These are phyloP conservation scores for Taxawa tesnikishii DNA, from an alignment of 2,329 filamentous ascomycete genomes.

Conservation along the genomic window DNA sequence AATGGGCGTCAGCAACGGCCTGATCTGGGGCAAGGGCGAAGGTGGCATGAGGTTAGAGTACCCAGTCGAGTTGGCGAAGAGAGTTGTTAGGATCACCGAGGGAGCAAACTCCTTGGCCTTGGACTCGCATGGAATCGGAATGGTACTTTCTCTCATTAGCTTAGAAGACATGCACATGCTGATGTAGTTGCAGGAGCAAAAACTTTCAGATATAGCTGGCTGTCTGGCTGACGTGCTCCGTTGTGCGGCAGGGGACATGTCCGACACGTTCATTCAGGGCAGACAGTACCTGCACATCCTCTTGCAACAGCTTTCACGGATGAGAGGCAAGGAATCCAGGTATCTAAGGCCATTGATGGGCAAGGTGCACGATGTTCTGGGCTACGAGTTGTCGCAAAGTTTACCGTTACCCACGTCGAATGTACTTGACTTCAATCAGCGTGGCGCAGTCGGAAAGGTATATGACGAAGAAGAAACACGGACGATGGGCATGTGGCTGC, in stretches of 20 bases:
- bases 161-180: constrained; percentile 3
- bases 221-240: constrained; percentile 23
- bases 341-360: constrained; percentile 21
- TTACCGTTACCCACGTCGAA: constrained; percentile 10
- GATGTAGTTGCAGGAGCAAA: constrained; percentile 17
- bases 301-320: constrained; percentile 18
- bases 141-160: constrained; percentile 14
- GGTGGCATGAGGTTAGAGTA: constrained; percentile 22
- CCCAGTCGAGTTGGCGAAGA: constrained; percentile 21
- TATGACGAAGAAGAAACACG: background rate
- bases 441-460: background rate
- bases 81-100: constrained; percentile 19
- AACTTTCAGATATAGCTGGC: constrained; percentile 21
- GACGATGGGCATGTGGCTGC: too few species aligned
- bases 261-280: constrained; percentile 18
- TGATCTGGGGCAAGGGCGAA: constrained; percentile 21
- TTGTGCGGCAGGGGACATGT: constrained; percentile 21
- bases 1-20: constrained; percentile 22
- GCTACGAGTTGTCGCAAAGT: constrained; percentile 13
- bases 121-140: constrained; percentile 23
- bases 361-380: constrained; percentile 19
- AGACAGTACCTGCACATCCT: constrained; percentile 21
- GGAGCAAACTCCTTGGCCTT: constrained; percentile 16
- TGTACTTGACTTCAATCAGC: too few species aligned
- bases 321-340: constrained; percentile 21